A percentile compares a stretch with the other conserved stretches of the same genome.
Conservation (phyloP, 768 basidiomycete genomes). For the Amanita pallidorosea region DNA sequence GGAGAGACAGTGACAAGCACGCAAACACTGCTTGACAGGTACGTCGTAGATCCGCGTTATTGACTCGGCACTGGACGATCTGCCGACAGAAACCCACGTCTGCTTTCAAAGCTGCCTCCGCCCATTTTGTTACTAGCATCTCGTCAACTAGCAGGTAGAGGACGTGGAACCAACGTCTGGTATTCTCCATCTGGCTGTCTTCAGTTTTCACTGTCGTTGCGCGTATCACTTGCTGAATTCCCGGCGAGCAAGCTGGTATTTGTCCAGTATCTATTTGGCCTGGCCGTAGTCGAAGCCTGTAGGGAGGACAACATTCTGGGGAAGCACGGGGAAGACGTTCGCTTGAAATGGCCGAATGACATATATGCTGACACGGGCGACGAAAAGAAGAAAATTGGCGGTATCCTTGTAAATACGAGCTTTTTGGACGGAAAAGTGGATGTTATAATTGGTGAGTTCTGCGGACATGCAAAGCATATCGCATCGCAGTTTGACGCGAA, state of each 20-base stretch:
- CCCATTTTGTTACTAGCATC: slow-evolving; percentile 81
- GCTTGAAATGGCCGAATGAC: slow-evolving; percentile 97
- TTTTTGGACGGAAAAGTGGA: slow-evolving; percentile 65
- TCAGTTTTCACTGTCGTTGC: slow-evolving; percentile 68
- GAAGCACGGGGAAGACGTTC: slow-evolving; percentile 42
- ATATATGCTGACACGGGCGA: slow-evolving; percentile 60
- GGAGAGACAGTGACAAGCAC: slow-evolving; percentile 89
- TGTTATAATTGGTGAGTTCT: slow-evolving; percentile 64
- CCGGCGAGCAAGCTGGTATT: slow-evolving; percentile 73
- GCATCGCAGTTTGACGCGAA: background rate
- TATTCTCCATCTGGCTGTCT: slow-evolving; percentile 87
- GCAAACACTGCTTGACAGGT: slow-evolving; percentile 93
- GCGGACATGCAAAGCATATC: background rate
- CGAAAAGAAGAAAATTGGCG: slow-evolving; percentile 74
- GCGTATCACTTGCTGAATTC: slow-evolving; percentile 38
- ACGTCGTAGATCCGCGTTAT: slow-evolving; percentile 17
- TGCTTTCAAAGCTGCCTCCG: slow-evolving; percentile 58
- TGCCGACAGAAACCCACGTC: slow-evolving; percentile 54
- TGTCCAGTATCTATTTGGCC: slow-evolving; percentile 82
- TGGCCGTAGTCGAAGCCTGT: slow-evolving; percentile 86
- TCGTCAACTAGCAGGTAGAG: slow-evolving; percentile 79
- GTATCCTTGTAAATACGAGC: slow-evolving; percentile 83
- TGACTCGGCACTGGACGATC: background rate
- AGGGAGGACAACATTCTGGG: slow-evolving; percentile 46
- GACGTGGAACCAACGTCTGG: slow-evolving; percentile 86